phyloP scores from a whole-genome alignment of 129 eudicot species.

The Chrysanthemum makinoi region DNA sequence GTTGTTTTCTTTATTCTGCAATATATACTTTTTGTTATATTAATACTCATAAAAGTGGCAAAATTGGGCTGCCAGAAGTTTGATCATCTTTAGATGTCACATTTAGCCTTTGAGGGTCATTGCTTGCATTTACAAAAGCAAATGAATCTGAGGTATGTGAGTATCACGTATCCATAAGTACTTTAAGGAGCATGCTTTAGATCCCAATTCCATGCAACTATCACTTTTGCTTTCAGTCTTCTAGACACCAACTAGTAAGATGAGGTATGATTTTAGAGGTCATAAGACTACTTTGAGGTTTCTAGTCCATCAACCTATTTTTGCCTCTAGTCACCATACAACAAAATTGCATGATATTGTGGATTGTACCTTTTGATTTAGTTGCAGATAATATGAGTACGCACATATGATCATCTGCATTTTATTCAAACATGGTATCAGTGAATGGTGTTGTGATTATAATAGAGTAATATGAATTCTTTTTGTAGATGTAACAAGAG shows the following conservation, averaged over 20 bases:
- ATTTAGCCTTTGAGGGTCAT: no score
- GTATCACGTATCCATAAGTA: neutral
- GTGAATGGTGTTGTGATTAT: no score
- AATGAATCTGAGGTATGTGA: neutral
- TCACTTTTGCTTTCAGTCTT: neutral
- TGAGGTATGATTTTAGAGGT: neutral
- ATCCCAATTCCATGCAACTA: neutral
- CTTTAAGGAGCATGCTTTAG: neutral
- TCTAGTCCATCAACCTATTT: neutral
- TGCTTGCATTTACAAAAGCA: no score
- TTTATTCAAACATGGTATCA: no score
- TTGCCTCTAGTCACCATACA: neutral
- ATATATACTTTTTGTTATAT: neutral
- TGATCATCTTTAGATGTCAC: no score
- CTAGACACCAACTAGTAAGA: neutral
- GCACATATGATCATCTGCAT: neutral
- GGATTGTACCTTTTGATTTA: neutral
- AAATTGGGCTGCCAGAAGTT: no score
- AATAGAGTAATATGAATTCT: no score
- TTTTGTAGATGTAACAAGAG: no score
- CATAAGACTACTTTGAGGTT: neutral
- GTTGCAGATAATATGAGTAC: neutral
- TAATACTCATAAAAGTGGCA: no score
- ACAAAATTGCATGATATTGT: constrained; percentile 9
- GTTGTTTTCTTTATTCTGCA: constrained; percentile 11